Conservation (phyloP, 2,329 filamentous ascomycete species). For the Aureobasidium sp. region DNA sequence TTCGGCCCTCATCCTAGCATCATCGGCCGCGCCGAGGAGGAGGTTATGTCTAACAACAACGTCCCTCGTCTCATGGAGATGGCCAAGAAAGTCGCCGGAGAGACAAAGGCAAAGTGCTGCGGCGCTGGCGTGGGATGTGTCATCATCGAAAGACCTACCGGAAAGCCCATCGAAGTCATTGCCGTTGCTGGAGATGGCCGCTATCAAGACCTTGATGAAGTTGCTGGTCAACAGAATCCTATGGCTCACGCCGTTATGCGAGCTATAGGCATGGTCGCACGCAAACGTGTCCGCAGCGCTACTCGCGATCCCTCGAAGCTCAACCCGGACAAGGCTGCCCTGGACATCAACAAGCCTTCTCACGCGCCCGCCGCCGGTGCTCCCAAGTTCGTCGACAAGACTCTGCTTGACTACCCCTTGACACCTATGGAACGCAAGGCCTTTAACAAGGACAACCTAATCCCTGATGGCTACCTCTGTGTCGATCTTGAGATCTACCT, state of each 20-base stretch:
- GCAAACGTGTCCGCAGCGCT: conserved; percentile 37
- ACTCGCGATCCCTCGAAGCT: conserved; percentile 25
- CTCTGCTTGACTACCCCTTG: conserved; percentile 62
- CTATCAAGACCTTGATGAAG: conserved; percentile 37
- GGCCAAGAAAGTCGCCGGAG: conserved; percentile 54
- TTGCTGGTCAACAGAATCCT: conserved; percentile 45
- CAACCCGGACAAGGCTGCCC: conserved; percentile 26
- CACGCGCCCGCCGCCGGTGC: conserved; percentile 27
- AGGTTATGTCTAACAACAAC: conserved; percentile 52
- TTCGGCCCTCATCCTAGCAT: conserved; percentile 76
- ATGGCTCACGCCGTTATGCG: conserved; percentile 73
- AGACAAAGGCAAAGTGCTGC: conserved; percentile 51
- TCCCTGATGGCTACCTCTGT: conserved; percentile 81
- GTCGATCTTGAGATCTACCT: conserved; percentile 89
- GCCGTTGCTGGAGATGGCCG: conserved; percentile 72
- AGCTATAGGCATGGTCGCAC: conserved; percentile 74
- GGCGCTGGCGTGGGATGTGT: conserved; percentile 69
- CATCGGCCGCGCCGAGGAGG: conserved; percentile 61
- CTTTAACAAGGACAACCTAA: conserved; percentile 58
- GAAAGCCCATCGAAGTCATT: conserved; percentile 49
- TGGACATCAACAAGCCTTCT: conserved; percentile 21
- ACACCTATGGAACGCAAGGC: conserved; percentile 58
- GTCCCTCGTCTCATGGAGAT: conserved; percentile 57
- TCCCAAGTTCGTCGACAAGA: conserved; percentile 38
- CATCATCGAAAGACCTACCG: conserved; percentile 56